A percentile compares a stretch with the other conserved stretches of the same genome.
Evolutionary conservation across 768 basidiomycete genomes (phyloP).

Genomic region (Pleurotus djamor): DNA sequence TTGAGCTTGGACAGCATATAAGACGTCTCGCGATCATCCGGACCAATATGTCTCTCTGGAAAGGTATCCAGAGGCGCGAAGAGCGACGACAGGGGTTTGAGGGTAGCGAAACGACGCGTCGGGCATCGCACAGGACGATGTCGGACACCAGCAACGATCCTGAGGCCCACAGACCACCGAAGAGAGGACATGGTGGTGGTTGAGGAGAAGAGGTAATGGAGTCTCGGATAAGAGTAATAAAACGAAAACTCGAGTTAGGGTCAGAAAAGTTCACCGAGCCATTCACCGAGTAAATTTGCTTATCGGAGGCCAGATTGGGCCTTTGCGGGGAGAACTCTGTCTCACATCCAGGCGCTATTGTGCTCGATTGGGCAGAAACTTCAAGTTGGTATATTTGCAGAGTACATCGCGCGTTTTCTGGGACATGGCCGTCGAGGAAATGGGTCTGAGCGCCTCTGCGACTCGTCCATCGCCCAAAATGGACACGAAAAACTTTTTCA

Average conservation of each 20-base stretch:
- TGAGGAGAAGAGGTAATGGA: constrained; percentile 8
- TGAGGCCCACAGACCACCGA: constrained; percentile 21
- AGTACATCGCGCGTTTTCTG: neutral
- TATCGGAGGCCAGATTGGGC: constrained; percentile 1
- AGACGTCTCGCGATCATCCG: constrained; percentile 75
- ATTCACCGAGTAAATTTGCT: constrained; percentile 52
- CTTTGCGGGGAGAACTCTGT: too few relatives aligned
- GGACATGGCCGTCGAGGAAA: constrained; percentile 8
- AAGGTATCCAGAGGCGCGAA: constrained; percentile 91
- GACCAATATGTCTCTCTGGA: constrained; percentile 88
- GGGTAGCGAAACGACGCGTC: constrained; percentile 52
- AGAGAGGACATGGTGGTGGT: constrained; percentile 28
- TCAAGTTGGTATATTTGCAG: neutral
- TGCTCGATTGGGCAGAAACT: too few relatives aligned
- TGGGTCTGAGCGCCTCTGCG: constrained; percentile 11
- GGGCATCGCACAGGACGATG: constrained; percentile 12
- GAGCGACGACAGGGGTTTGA: constrained; percentile 58
- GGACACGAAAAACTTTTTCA: constrained; percentile 43
- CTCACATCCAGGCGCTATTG: too few relatives aligned
- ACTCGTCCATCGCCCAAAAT: constrained; percentile 9
- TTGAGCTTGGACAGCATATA: constrained; percentile 85
- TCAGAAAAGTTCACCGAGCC: constrained; percentile 42
- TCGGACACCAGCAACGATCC: constrained; percentile 12
- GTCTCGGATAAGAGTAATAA: constrained; percentile 23
- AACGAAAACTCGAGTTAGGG: constrained; percentile 13